A percentile compares a stretch with the other conserved stretches of the same genome.
These are phyloP conservation scores for Botryococcus braunii DNA, from an alignment of 163 green algal species.

Conservation along the genomic window DNA sequence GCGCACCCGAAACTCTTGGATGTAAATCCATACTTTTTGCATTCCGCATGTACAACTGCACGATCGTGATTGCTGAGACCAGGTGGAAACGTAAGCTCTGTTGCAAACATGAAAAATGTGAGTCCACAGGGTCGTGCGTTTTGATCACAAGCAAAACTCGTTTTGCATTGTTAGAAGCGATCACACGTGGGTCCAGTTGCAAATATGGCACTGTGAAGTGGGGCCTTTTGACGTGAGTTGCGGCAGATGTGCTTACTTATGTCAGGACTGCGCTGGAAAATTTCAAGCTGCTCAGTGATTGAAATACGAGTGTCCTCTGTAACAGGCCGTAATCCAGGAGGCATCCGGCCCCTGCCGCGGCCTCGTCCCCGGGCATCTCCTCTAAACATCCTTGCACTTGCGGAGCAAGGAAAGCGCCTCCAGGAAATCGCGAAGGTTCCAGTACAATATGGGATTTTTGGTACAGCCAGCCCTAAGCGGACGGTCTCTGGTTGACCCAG, in stretches of 20 bases:
- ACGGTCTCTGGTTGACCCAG: too few relatives aligned
- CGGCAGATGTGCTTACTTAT: conserved; percentile 24
- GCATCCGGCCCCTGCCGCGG: conserved; percentile 18
- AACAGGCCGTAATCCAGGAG: conserved; percentile 46
- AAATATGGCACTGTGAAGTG: not conserved
- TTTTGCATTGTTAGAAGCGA: not conserved
- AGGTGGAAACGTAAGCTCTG: conserved; percentile 54
- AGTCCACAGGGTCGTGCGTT: conserved; percentile 5
- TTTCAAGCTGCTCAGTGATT: conserved; percentile 39
- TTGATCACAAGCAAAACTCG: not conserved
- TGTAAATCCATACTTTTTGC: conserved; percentile 59
- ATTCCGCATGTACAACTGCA: conserved; percentile 66
- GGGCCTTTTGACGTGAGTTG: not conserved
- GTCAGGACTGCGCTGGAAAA: conserved; percentile 36
- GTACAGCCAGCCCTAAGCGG: too few relatives aligned
- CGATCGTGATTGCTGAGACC: conserved; percentile 67
- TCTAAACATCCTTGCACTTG: too few relatives aligned
- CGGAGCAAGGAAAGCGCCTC: too few relatives aligned
- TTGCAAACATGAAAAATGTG: not conserved
- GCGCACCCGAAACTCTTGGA: conserved; percentile 62
- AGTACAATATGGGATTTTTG: too few relatives aligned
- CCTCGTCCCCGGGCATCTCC: conserved; percentile 1
- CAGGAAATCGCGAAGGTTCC: too few relatives aligned
- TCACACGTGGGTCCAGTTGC: not conserved
- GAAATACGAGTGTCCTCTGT: conserved; percentile 39